Conservation (phyloP, 2,329 filamentous ascomycete species). For the Endocalyx cinctus region DNA sequence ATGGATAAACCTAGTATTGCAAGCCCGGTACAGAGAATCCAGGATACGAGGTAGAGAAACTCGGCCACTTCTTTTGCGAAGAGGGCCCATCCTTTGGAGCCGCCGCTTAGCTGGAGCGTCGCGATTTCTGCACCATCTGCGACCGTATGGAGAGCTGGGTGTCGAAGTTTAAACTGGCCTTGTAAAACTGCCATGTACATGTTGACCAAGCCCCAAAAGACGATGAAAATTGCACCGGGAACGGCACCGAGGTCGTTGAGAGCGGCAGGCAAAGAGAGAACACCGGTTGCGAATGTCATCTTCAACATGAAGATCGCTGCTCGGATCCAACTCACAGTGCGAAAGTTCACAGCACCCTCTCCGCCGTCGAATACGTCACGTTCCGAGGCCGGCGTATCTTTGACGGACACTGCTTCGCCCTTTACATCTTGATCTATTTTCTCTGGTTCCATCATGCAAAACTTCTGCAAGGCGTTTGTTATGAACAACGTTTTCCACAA, state of each 20-base stretch:
- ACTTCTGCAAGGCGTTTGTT: too few relatives aligned
- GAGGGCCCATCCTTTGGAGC: constrained; percentile 44
- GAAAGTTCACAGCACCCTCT: constrained; percentile 45
- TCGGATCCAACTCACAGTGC: constrained; percentile 48
- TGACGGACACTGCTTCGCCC: too few relatives aligned
- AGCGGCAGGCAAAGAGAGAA: constrained; percentile 21
- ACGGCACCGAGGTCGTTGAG: constrained; percentile 21
- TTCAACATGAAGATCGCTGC: constrained; percentile 50
- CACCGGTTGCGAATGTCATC: constrained; percentile 25
- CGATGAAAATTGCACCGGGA: constrained; percentile 18
- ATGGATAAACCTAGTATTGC: constrained; percentile 57
- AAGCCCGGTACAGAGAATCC: constrained; percentile 51
- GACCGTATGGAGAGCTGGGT: constrained; percentile 15
- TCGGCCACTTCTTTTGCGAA: constrained; percentile 49
- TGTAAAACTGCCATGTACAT: constrained; percentile 8
- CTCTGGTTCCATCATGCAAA: too few relatives aligned
- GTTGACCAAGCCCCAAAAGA: constrained; percentile 23
- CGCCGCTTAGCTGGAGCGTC: too few relatives aligned
- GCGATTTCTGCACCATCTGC: too few relatives aligned
- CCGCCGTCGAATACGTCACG: constrained; percentile 45
- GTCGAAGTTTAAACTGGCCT: not conserved
- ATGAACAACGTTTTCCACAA: too few relatives aligned
- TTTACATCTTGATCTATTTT: too few relatives aligned
- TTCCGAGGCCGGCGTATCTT: too few relatives aligned
- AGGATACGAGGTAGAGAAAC: constrained; percentile 51